These are phyloP conservation scores for Eucalyptus tenuipes DNA, from an alignment of 345 rosid genomes.

Conservation along the genomic window DNA sequence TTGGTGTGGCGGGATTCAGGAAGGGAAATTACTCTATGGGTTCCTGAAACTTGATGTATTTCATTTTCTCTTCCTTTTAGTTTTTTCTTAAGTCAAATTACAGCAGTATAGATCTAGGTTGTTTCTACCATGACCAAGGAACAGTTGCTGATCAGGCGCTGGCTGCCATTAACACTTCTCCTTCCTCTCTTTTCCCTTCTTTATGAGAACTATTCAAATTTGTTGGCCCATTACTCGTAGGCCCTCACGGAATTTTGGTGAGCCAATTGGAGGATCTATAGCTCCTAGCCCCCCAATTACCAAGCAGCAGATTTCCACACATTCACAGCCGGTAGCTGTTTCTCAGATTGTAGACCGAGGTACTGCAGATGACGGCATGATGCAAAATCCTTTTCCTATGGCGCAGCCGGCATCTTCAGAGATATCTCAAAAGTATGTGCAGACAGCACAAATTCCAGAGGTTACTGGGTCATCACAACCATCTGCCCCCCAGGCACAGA, in stretches of 20 bases:
- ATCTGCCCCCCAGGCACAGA: conserved; percentile 22
- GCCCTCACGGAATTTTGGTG: conserved; percentile 17
- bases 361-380: conserved; percentile 12
- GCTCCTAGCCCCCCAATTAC: conserved; percentile 35
- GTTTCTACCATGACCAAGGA: background rate
- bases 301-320: conserved; percentile 24
- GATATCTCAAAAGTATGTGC: background rate
- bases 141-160: background rate
- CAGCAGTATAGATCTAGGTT: background rate
- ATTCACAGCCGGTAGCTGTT: conserved; percentile 31
- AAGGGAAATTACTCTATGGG: background rate
- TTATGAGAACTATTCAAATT: background rate
- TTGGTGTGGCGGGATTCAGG: background rate
- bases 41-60: background rate
- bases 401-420: conserved; percentile 4
- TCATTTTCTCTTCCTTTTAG: background rate
- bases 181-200: background rate
- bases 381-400: conserved; percentile 27
- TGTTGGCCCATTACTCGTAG: conserved; percentile 16
- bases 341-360: conserved; percentile 26
- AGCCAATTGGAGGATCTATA: conserved; percentile 15
- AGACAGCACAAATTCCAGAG: conserved; percentile 1
- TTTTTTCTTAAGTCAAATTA: background rate
- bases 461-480: conserved; percentile 31
- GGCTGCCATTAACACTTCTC: background rate